Evolutionary conservation across 176 grass and related monocot genomes (phyloP), one percentile per base, ranked within the genome.

Genomic region (Triticum timopheevii): DNA sequence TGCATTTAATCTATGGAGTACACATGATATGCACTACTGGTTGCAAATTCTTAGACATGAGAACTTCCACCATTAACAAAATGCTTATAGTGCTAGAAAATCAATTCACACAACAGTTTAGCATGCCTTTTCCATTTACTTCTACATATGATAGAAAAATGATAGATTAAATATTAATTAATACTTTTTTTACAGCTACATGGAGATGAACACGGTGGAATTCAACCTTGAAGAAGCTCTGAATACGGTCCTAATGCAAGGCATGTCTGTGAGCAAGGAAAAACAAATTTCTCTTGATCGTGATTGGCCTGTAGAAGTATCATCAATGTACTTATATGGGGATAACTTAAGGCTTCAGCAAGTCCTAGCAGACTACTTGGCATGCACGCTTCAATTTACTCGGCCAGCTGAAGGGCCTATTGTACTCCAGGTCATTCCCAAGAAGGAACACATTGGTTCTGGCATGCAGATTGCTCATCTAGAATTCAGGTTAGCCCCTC

Each of bases 301-400:
- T 70, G 90, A 99, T 79, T 99, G 97, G 94, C 89, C 97, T 80
- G 73, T 80, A 74, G 97, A 99, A 80, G 82, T 96, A 72, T 94
- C 92, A 82, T 90, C 34, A 36, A 93, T 99, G 92, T 85, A 86
- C 71, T 89, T 99, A 23, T 96, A 91, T 12, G 96, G 93, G 39
- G 96, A 98, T 83, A 98, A 98, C 92, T 86, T 96, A 65, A 98
- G 96, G 92, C 93, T 98, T 81, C 97, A 99, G 90, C 94, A 96
- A 85, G 89, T 96, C 78, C 90, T 99, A 27, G 82, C 94, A 58
- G 94, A 96, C 73, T 99, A 93, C 69, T 76, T 96, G 66, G 86
- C 81, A 52, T 94, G 90, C 58, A 80, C 92, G 4, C 92, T 99
- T 91, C 97, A 96, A 77, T 96, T 99, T 78, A 84, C 97, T 79